phyloP scores from a whole-genome alignment of 148 eudicot species.

The Rheum nobile region DNA sequence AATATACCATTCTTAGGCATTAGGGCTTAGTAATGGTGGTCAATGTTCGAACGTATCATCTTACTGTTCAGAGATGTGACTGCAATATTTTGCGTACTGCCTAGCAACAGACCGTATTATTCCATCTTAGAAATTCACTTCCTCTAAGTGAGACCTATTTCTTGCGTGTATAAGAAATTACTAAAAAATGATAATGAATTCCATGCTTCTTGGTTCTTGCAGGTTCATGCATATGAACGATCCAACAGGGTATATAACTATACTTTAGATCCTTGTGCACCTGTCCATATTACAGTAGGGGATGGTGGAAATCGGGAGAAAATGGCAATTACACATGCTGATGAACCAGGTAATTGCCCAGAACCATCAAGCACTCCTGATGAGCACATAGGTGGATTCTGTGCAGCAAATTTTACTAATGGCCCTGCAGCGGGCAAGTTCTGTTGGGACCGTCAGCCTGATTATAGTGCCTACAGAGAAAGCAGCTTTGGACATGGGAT shows the following conservation, averaged over 20 bases:
- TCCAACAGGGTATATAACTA: conserved; percentile 90
- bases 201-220: conserved; percentile 12
- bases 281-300: conserved; percentile 74
- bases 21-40: neutral
- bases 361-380: conserved; percentile 75
- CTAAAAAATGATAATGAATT: neutral
- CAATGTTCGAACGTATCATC: neutral
- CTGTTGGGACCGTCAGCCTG: conserved; percentile 94
- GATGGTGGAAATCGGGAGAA: conserved; percentile 98
- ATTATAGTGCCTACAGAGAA: conserved; percentile 83
- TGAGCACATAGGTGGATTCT: conserved; percentile 77
- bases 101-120: neutral
- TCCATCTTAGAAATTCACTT: neutral
- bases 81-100: neutral
- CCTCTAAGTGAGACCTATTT: neutral
- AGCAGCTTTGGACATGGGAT: conserved; percentile 97
- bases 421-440: conserved; percentile 92
- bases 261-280: conserved; percentile 76
- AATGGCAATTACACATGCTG: conserved; percentile 80
- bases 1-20: neutral
- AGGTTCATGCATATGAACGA: conserved; percentile 97
- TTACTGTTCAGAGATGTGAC: neutral
- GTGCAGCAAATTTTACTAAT: conserved; percentile 77
- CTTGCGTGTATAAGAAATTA: neutral
- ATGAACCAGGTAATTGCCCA: conserved; percentile 80